Percentiles rank a stretch among this genome's conserved stretches.
Evolutionary conservation across 2,329 filamentous ascomycete species (phyloP).

Genomic region (Dactylella cylindrospora): DNA sequence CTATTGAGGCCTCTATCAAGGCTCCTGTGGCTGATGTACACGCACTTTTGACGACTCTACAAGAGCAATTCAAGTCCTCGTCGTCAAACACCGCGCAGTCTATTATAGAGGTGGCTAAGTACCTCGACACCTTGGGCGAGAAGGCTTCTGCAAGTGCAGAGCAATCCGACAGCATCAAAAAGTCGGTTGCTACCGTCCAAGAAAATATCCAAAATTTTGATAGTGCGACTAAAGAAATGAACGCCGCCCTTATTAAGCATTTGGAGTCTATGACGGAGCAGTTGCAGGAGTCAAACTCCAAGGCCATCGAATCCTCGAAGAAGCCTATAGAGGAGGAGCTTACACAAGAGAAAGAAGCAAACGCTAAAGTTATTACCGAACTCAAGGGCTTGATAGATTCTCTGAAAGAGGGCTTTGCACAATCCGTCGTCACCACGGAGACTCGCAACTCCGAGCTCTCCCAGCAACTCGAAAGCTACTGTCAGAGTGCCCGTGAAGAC

Average conservation of each 20-base stretch:
- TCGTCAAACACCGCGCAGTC: conserved; percentile 37
- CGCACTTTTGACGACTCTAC: conserved; percentile 15
- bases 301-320: conserved; percentile 16
- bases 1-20: conserved; percentile 20
- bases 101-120: conserved; percentile 42
- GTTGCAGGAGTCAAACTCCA: conserved; percentile 24
- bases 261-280: conserved; percentile 15
- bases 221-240: conserved; percentile 16
- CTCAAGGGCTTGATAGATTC: conserved; percentile 44
- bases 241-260: conserved; percentile 3
- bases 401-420: conserved; percentile 43
- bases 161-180: conserved; percentile 21
- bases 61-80: conserved; percentile 42
- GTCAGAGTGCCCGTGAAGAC: conserved; percentile 33
- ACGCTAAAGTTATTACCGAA: conserved; percentile 37
- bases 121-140: conserved; percentile 32
- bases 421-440: conserved; percentile 40
- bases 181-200: conserved; percentile 16
- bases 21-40: conserved; percentile 17
- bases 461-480: conserved; percentile 31
- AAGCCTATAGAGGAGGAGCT: conserved; percentile 22
- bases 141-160: conserved; percentile 27
- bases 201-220: conserved; percentile 15
- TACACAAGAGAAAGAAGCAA: conserved; percentile 25
- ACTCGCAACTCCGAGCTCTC: conserved; percentile 31